Evolutionary conservation across 1,284 basidiomycete genomes (phyloP), one percentile per base, ranked within the genome.

Genomic region (Macrocystidia cucumis): DNA sequence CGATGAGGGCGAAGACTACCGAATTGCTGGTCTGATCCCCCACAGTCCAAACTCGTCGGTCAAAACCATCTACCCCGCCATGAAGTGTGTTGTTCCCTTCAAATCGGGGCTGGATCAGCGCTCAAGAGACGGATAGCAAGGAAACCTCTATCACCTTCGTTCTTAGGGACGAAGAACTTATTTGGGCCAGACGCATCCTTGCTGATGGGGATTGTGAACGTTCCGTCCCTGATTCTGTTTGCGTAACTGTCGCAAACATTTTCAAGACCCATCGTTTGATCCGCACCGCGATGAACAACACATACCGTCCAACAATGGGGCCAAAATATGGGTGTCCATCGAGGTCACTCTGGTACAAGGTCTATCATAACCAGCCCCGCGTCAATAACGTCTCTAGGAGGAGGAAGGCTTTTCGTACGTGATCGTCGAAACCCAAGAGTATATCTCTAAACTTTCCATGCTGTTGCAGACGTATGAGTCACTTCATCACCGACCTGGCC

Each of bases 201-300:
- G n/a, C 61, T 63, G 35, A 61, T 57, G 9, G 65, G 65, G 34
- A 69, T 63, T 5, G 63, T 63, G 44, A 68, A 70, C 4, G 67
- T 67, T n/a, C 66, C 65, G 37, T 67, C 63, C 37, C 61, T 57
- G 30, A 68, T 64, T 22, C 65, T 55, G 42, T 69, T 68, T 12
- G 65, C 64, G 44, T 65, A 62, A 47, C 60, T 57, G n/a, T n/a
- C n/a, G n/a, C n/a, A 31, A 21, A 35, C 12, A 7, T 9, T 12
- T 5, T 7, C 18, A 35, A 14, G 21, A 13, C 31, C 13, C 24
- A 17, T 9, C 5, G 6, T 6, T 12, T 24, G 22, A 22, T 16
- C 35, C n/a, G 22, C n/a, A 24, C 31, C 6, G 28, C 16, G 5
- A 13, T 19, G 13, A 21, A 25, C 24, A 13, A 9, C 5, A 13